Evolutionary conservation across 345 rosid genomes (phyloP).

Genomic region (Euclidium syriacum): DNA sequence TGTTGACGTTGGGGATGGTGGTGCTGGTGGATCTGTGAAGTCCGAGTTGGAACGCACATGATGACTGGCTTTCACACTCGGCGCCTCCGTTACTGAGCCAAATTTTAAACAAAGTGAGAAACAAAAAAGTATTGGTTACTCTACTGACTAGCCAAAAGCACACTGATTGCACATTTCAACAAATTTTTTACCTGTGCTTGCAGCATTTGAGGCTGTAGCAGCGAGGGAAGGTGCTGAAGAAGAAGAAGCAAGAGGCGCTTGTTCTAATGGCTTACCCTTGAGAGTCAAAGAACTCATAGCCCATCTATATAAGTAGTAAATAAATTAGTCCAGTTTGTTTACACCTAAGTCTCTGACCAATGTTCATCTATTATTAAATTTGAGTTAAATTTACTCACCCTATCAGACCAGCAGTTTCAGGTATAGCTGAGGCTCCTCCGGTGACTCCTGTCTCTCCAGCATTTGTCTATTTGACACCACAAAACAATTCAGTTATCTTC

Average conservation of each 20-base stretch:
- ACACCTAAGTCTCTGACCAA: not conserved
- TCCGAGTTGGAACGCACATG: constrained; percentile 59
- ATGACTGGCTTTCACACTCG: constrained; percentile 45
- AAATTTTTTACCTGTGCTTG: constrained; percentile 54
- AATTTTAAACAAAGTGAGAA: not conserved
- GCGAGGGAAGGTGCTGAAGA: constrained; percentile 41
- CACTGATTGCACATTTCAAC: not conserved
- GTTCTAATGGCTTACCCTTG: constrained; percentile 89
- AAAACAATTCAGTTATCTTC: not conserved
- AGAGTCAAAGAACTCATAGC: constrained; percentile 98
- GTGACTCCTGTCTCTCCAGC: constrained; percentile 52
- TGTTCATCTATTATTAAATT: not conserved
- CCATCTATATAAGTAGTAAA: constrained; percentile 52
- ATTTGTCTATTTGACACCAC: constrained; percentile 39
- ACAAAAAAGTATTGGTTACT: not conserved
- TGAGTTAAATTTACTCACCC: constrained; percentile 50
- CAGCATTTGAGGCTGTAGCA: constrained; percentile 47
- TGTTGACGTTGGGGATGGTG: constrained; percentile 83
- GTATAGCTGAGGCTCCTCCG: constrained; percentile 62
- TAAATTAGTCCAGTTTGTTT: not conserved
- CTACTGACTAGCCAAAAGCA: not conserved
- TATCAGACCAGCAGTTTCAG: constrained; percentile 82
- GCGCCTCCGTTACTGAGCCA: constrained; percentile 46
- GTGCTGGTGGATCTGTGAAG: constrained; percentile 66
- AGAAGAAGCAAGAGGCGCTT: constrained; percentile 59